A percentile compares a stretch with the other conserved stretches of the same genome.
phyloP scores from a whole-genome alignment of 768 basidiomycete genomes.

The Lactarius pseudohatsudake region DNA sequence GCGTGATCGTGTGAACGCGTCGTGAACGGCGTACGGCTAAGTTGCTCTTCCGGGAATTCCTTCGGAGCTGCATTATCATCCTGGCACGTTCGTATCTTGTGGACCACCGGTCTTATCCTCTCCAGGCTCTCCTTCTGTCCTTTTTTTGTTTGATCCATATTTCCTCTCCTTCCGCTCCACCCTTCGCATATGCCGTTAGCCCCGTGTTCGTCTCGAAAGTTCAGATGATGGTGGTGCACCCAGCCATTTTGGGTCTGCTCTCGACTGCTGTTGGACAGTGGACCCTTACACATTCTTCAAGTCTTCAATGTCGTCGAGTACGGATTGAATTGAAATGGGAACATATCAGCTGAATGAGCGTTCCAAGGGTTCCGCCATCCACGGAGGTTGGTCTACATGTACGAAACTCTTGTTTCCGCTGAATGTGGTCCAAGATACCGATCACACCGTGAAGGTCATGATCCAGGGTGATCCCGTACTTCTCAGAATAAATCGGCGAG shows the following conservation, averaged over 20 bases:
- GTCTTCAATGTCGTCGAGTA: neutral
- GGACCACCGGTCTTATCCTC: neutral
- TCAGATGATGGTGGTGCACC: neutral
- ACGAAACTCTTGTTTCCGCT: neutral
- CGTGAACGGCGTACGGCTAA: rapidly evolving
- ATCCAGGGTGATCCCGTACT: neutral
- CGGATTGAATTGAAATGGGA: neutral
- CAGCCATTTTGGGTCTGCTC: neutral
- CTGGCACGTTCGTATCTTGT: neutral
- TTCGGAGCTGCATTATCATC: too few species aligned
- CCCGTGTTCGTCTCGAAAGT: neutral
- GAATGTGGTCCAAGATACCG: neutral
- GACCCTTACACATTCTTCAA: neutral
- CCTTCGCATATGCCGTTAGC: neutral
- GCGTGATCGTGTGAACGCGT: too few species aligned
- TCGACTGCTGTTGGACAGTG: neutral
- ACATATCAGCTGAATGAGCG: neutral
- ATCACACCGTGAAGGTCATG: neutral
- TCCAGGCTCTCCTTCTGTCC: neutral
- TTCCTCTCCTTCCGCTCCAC: neutral
- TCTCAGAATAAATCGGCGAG: too few species aligned
- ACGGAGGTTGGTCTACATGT: neutral
- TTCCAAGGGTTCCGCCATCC: neutral
- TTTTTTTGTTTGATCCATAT: too few species aligned
- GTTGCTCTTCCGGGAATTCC: too few species aligned